A percentile compares a stretch with the other conserved stretches of the same genome.
Evolutionary conservation across 2,329 filamentous ascomycete species (phyloP).

Genomic region (Alternaria sp.): DNA sequence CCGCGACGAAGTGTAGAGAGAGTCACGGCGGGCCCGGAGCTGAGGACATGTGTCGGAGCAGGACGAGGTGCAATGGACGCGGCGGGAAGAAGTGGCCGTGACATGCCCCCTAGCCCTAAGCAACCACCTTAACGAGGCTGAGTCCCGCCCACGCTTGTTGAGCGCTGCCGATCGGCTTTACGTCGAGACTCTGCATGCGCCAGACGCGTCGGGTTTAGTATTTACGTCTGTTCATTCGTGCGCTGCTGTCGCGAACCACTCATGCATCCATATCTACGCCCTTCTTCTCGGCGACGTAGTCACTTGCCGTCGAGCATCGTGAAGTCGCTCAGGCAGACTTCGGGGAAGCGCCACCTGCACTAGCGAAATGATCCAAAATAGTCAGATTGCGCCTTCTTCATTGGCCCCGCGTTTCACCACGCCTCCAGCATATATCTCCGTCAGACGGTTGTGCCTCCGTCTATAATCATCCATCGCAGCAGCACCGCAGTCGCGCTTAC

Average conservation of each 20-base stretch:
- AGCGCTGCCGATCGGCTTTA: constrained; percentile 11
- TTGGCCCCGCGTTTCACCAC: constrained; percentile 21
- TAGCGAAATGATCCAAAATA: constrained; percentile 7
- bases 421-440: constrained; percentile 1
- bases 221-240: not conserved
- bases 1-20: constrained; percentile 2
- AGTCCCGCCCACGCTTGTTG: constrained; percentile 14
- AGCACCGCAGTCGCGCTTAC: not conserved
- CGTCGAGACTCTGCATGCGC: constrained; percentile 15
- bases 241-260: not conserved
- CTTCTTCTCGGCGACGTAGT: not conserved
- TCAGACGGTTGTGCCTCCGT: not conserved
- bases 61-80: constrained; percentile 3
- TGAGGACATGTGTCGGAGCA: constrained; percentile 7
- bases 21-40: constrained; percentile 5
- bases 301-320: constrained; percentile 1
- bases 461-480: not conserved
- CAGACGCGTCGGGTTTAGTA: not conserved
- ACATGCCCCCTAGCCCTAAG: constrained; percentile 2
- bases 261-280: not conserved
- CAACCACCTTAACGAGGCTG: constrained; percentile 9
- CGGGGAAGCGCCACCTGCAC: constrained; percentile 1
- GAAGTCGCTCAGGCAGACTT: not conserved
- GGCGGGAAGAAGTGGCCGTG: constrained; percentile 12
- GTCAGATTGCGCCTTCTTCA: constrained; percentile 6